phyloP scores from a whole-genome alignment of 2,329 filamentous ascomycete genomes.

The Exophiala xenobiotica region DNA sequence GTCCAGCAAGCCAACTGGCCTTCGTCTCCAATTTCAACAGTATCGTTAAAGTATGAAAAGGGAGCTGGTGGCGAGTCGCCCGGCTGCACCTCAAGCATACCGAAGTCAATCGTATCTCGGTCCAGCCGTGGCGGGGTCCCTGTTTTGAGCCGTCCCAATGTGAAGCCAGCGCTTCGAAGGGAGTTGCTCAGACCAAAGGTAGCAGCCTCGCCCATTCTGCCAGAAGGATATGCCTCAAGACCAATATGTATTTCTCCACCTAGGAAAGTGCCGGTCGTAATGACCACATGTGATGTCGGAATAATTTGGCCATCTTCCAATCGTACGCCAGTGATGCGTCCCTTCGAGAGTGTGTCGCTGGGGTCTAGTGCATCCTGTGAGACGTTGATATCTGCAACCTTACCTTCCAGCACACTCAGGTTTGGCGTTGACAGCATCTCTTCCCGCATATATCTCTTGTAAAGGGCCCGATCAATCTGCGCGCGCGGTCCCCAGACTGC shows the following conservation, averaged over 20 bases:
- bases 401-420: conserved; percentile 77
- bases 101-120: conserved; percentile 77
- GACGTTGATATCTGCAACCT: conserved; percentile 86
- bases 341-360: conserved; percentile 55
- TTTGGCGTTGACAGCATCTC: conserved; percentile 78
- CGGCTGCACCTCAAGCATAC: conserved; percentile 66
- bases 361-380: conserved; percentile 50
- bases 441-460: conserved; percentile 85
- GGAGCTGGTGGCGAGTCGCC: conserved; percentile 85
- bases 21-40: conserved; percentile 66
- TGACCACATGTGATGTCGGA: conserved; percentile 76
- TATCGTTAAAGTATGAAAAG: conserved; percentile 85
- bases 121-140: conserved; percentile 89
- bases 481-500: conserved; percentile 96
- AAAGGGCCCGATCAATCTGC: conserved; percentile 89
- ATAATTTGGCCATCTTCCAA: conserved; percentile 86
- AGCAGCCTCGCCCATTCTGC: conserved; percentile 89
- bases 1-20: conserved; percentile 82
- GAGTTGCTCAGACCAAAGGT: conserved; percentile 92
- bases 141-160: conserved; percentile 87
- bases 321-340: conserved; percentile 78
- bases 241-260: conserved; percentile 97
- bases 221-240: conserved; percentile 77
- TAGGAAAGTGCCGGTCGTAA: conserved; percentile 94
- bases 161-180: conserved; percentile 81